phyloP scores from a whole-genome alignment of 805 yeast genomes.

The Soucietia sequanensis region DNA sequence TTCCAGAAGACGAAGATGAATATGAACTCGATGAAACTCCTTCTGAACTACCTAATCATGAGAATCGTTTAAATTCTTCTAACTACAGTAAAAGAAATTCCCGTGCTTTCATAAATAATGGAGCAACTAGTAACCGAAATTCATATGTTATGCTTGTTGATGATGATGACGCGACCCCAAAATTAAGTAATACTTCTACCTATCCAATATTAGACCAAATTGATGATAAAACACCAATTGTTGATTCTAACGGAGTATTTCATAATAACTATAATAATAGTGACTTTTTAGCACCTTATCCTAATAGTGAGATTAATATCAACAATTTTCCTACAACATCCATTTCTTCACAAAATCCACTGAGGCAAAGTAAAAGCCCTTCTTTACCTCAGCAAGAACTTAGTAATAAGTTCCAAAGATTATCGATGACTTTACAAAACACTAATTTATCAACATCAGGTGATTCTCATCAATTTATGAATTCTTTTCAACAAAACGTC shows the following conservation, averaged over 20 bases:
- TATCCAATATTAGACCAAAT: constrained; percentile 9
- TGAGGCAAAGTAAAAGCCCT: constrained; percentile 2
- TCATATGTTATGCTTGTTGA: not conserved
- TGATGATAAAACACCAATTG: constrained; percentile 31
- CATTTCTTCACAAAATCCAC: not conserved
- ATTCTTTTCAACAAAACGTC: constrained; percentile 38
- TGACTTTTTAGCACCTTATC: not conserved
- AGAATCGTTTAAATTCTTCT: no score
- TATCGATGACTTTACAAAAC: constrained; percentile 35
- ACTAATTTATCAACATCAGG: constrained; percentile 27
- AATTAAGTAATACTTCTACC: constrained; percentile 11
- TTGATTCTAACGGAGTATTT: constrained; percentile 7
- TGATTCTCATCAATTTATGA: constrained; percentile 41
- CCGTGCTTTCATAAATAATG: no score
- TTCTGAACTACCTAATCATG: no score
- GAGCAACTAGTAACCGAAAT: not conserved
- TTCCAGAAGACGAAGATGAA: no score
- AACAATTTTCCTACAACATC: not conserved
- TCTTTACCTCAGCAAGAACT: constrained; percentile 33
- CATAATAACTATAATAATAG: not conserved
- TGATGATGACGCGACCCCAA: constrained; percentile 34
- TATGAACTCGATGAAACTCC: no score
- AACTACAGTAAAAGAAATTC: no score
- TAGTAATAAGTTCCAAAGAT: constrained; percentile 34
- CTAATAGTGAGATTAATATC: not conserved